phyloP scores from a whole-genome alignment of 1,284 basidiomycete species.

The Bothia castanella region DNA sequence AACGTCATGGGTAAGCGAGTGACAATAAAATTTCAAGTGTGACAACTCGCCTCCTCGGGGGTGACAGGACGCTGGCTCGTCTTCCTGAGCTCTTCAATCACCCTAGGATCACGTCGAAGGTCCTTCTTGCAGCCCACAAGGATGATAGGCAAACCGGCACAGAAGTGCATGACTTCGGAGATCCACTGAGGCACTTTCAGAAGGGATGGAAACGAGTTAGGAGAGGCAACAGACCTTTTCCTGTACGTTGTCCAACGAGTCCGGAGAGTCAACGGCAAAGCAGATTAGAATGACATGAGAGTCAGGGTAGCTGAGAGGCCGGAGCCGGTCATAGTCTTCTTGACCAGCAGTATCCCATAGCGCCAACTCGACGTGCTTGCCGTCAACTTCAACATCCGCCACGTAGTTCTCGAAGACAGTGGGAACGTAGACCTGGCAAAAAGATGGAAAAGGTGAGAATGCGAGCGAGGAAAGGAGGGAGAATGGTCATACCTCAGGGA shows the following conservation, averaged over 20 bases:
- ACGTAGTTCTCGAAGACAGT: constrained; percentile 93
- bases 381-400: constrained; percentile 86
- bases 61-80: constrained; percentile 81
- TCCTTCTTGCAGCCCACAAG: constrained; percentile 94
- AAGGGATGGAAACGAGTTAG: background rate
- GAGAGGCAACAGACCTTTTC: constrained; percentile 68
- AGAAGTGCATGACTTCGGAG: constrained; percentile 92
- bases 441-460: background rate
- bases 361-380: constrained; percentile 88
- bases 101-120: constrained; percentile 74
- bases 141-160: constrained; percentile 81
- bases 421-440: constrained; percentile 78
- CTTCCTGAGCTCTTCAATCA: constrained; percentile 77
- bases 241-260: constrained; percentile 92
- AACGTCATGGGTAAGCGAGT: constrained; percentile 1
- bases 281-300: constrained; percentile 93
- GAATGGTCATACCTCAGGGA: constrained; percentile 70
- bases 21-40: background rate
- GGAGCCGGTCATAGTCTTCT: constrained; percentile 86
- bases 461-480: background rate
- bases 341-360: constrained; percentile 96
- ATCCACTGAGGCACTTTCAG: constrained; percentile 64
- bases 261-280: constrained; percentile 89
- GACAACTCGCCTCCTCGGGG: constrained; percentile 56
- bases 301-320: constrained; percentile 88